A percentile compares a stretch with the other conserved stretches of the same genome.
Evolutionary conservation across 352 stramenopile species (phyloP).

Genomic region (Pythium pyrilobum): DNA sequence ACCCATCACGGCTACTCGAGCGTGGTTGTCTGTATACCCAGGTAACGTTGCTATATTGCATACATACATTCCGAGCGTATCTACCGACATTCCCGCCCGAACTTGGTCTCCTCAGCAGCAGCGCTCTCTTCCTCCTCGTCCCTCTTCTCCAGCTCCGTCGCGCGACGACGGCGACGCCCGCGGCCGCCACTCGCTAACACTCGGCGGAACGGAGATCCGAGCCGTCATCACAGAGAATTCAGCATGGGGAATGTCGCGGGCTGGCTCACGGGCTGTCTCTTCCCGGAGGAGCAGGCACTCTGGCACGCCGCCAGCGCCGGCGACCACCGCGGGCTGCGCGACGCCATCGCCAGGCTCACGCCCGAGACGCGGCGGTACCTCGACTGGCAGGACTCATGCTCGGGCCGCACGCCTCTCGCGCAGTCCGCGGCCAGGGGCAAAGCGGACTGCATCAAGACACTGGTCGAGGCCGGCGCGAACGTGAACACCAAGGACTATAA

Average conservation of each 20-base stretch:
- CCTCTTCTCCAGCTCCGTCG: too few relatives aligned
- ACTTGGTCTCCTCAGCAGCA: too few relatives aligned
- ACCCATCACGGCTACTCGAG: too few relatives aligned
- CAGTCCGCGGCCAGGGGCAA: constrained; percentile 20
- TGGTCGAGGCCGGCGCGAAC: constrained; percentile 22
- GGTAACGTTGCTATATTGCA: too few relatives aligned
- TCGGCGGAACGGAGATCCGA: too few relatives aligned
- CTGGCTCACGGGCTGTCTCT: constrained; percentile 18
- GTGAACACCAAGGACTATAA: constrained; percentile 27
- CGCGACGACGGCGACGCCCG: too few relatives aligned
- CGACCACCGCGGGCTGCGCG: constrained; percentile 9
- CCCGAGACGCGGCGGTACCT: constrained; percentile 15
- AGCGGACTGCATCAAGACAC: constrained; percentile 10
- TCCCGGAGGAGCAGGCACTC: constrained; percentile 21
- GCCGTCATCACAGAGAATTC: not conserved
- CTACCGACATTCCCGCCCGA: too few relatives aligned
- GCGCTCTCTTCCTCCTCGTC: too few relatives aligned
- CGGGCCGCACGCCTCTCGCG: constrained; percentile 22
- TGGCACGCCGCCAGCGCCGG: constrained; percentile 21
- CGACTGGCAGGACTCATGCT: constrained; percentile 24
- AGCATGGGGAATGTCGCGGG: constrained; percentile 24
- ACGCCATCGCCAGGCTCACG: constrained; percentile 13
- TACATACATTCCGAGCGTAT: too few relatives aligned
- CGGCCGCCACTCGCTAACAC: too few relatives aligned
- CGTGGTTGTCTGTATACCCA: too few relatives aligned